Evolutionary conservation across 371 early-diverging fungal species (phyloP), one percentile per base, ranked within the genome.

Genomic region (Basidiobolus meristosporus): DNA sequence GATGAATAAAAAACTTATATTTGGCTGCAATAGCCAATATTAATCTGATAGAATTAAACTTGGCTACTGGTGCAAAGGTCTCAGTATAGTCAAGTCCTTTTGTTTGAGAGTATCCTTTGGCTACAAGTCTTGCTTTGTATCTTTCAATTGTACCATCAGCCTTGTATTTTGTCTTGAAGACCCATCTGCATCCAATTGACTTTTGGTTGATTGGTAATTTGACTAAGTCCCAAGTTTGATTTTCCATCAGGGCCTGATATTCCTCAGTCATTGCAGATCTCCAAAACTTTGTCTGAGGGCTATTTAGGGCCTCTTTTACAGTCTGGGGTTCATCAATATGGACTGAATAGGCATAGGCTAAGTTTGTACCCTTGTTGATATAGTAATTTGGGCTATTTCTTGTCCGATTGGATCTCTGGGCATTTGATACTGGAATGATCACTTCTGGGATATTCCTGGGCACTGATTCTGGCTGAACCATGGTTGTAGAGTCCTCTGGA

Each of bases 111-210:
- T 26, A 26, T 26, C 26, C 26, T 9, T 26, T 26, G 26, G 51
- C 57, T 0, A 57, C 61, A 1, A 60, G 43, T 0, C 58, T 39
- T 2, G 48, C 52, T 28, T 55, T 54, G 47, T 31, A 57, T 20
- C 44, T 19, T 16, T 43, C 41, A 20, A 60, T 38, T 2, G 5
- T 39, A 7, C 57, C 54, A 34, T 50, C 45, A 10, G 45, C n/a
- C 23, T 55, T 36, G n/a, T 31, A 31, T 39, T 61, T 60, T 17
- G 47, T 14, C 11, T 35, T 35, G 31, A 48, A 57, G 2, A 60
- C 61, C 58, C 57, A 57, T 33, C 46, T 44, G 22, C 30, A 43
- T 11, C 34, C 29, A 18, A 59, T 43, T 7, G 44, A 12, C 30
- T 43, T 44, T 16, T 38, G 43, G 11, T 41, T 23, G 9, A 3